These are phyloP conservation scores for Dillenia turbinata DNA, from an alignment of 164 flowering plant species.

Conservation along the genomic window DNA sequence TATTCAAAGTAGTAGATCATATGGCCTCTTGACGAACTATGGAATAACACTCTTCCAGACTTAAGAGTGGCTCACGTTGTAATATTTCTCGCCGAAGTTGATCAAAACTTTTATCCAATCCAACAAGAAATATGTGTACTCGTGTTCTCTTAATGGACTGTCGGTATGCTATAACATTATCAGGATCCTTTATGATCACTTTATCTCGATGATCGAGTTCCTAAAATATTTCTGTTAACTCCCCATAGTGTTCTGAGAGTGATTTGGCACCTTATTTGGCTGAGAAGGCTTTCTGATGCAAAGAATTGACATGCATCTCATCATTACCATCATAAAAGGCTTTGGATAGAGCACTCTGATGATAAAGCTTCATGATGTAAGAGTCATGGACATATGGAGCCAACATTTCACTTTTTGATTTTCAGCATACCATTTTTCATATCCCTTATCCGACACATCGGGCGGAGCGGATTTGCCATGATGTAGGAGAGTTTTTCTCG, in stretches of 20 bases:
- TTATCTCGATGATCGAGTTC: constrained; percentile 13
- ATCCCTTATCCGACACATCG: background rate
- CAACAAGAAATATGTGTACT: constrained; percentile 5
- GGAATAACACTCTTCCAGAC: constrained; percentile 3
- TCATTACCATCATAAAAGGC: background rate
- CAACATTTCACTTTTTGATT: constrained; percentile 7
- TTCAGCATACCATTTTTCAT: constrained; percentile 2
- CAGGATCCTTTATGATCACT: background rate
- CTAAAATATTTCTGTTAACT: constrained; percentile 1
- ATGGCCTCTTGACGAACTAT: background rate
- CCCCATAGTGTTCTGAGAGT: constrained; percentile 7
- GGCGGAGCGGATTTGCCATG: background rate
- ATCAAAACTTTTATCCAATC: constrained; percentile 4
- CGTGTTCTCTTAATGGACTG: constrained; percentile 1
- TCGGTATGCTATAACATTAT: constrained; percentile 4
- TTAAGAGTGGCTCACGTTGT: background rate
- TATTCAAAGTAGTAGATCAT: background rate
- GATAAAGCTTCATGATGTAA: background rate
- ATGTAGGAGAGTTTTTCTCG: constrained; percentile 10
- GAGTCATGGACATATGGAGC: constrained; percentile 5
- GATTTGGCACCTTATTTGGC: constrained; percentile 5
- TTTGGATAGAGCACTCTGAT: constrained; percentile 1
- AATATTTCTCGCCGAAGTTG: constrained; percentile 7
- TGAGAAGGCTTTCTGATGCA: constrained; percentile 4
- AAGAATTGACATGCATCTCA: background rate